Percentiles rank a stretch among this genome's conserved stretches.
Evolutionary conservation across 2,329 filamentous ascomycete genomes (phyloP).

Genomic region (Allantophomopsis lycopodina): DNA sequence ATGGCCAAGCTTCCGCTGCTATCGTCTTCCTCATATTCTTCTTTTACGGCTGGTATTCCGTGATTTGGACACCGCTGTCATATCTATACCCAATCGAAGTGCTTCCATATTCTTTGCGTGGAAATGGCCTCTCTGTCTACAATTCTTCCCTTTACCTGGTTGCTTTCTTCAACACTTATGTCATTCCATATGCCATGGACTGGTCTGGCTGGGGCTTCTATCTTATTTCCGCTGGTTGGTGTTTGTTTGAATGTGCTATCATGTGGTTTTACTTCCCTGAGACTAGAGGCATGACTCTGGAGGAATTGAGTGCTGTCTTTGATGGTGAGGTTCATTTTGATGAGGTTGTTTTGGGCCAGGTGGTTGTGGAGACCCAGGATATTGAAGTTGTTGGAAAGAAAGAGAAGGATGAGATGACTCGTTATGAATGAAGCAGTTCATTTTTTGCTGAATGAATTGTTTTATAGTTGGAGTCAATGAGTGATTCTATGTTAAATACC

Average conservation of each 20-base stretch:
- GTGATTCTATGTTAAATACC: no score
- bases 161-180: constrained; percentile 2
- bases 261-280: constrained; percentile 1
- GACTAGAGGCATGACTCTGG: constrained; percentile 32
- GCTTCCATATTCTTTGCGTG: constrained; percentile 31
- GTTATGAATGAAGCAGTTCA: no score
- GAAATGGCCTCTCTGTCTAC: constrained; percentile 27
- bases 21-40: constrained; percentile 29
- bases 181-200: constrained; percentile 7
- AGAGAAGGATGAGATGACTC: no score
- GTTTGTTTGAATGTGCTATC: not conserved
- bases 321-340: no score
- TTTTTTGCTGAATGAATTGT: no score
- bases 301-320: constrained; percentile 33
- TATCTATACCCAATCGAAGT: constrained; percentile 32
- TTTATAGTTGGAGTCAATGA: no score
- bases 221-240: not conserved
- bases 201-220: constrained; percentile 6
- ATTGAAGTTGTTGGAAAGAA: no score
- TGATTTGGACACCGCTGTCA: constrained; percentile 30
- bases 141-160: constrained; percentile 10
- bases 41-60: constrained; percentile 24
- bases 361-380: no score
- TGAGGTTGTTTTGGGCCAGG: no score
- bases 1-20: constrained; percentile 15